phyloP scores from a whole-genome alignment of 768 basidiomycete genomes.

The Solioccasus polychromus region DNA sequence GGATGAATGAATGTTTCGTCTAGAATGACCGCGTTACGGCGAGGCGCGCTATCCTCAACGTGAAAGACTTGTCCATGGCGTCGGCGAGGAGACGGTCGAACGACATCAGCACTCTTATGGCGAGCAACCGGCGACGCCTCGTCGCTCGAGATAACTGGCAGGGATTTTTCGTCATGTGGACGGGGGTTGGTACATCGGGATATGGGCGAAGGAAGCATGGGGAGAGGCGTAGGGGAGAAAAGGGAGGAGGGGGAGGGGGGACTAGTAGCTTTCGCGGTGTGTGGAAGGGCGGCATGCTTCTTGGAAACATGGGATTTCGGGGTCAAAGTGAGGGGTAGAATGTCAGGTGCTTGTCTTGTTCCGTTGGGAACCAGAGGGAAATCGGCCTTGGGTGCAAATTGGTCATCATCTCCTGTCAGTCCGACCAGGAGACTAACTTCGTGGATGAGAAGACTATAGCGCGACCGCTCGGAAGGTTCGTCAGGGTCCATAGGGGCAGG shows the following conservation, averaged over 20 bases:
- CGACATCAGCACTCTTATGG: constrained; percentile 1
- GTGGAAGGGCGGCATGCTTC: constrained; percentile 2
- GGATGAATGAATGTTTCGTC: constrained; percentile 14
- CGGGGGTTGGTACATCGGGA: background rate
- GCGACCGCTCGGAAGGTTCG: constrained; percentile 10
- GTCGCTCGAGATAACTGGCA: background rate
- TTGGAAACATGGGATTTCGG: constrained; percentile 20
- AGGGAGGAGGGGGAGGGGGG: too few relatives aligned
- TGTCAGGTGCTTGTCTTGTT: constrained; percentile 8
- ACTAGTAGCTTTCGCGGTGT: too few relatives aligned
- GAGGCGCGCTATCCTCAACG: constrained; percentile 1
- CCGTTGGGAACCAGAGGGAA: background rate
- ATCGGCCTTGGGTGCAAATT: background rate
- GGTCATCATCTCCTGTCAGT: constrained; percentile 20
- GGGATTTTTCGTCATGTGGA: background rate
- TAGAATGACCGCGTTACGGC: constrained; percentile 1
- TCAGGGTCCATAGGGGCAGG: background rate
- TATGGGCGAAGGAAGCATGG: too few relatives aligned
- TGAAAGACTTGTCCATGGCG: constrained; percentile 29
- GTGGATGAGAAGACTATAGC: constrained; percentile 29
- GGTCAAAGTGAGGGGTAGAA: constrained; percentile 14
- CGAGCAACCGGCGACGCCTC: constrained; percentile 7
- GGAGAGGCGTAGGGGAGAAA: too few relatives aligned
- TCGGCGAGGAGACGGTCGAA: constrained; percentile 8
- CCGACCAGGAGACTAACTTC: constrained; percentile 34